These are phyloP conservation scores for Microbotryum scabiosae DNA, from an alignment of 1,284 basidiomycete genomes.

Conservation along the genomic window DNA sequence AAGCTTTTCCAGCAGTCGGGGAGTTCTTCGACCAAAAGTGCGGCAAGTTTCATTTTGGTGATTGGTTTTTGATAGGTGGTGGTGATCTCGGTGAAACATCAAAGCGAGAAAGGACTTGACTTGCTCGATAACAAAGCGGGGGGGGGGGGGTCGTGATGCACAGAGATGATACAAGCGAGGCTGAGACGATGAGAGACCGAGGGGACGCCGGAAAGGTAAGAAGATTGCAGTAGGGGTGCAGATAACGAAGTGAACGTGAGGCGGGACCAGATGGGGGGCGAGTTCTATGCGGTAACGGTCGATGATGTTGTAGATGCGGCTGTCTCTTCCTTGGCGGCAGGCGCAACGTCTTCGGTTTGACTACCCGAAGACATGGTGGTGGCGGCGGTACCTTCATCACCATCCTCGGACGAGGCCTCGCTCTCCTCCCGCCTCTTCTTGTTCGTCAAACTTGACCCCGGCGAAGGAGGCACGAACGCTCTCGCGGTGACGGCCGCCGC, in stretches of 20 bases:
- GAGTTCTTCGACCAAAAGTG: no score
- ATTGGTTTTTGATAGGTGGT: no score
- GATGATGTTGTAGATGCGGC: not conserved
- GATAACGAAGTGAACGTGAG: not conserved
- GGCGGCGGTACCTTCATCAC: not conserved
- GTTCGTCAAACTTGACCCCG: not conserved
- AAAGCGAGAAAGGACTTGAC: no score
- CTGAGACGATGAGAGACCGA: not conserved
- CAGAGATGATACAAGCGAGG: not conserved
- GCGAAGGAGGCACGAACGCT: not conserved
- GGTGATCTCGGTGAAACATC: no score
- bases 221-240: not conserved
- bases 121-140: no score
- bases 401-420: not conserved
- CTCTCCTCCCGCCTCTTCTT: slow-evolving; percentile 1
- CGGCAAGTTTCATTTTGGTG: no score
- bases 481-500: slow-evolving; percentile 12
- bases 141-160: no score
- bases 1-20: no score
- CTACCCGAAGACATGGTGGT: slow-evolving; percentile 5
- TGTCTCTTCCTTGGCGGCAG: not conserved
- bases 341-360: not conserved
- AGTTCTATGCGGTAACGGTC: not conserved
- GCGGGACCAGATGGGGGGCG: not conserved
- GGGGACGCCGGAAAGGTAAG: not conserved